A percentile compares a stretch with the other conserved stretches of the same genome.
Conservation (phyloP, 1,139 yeast species). For the Waltiozyma sp. region DNA sequence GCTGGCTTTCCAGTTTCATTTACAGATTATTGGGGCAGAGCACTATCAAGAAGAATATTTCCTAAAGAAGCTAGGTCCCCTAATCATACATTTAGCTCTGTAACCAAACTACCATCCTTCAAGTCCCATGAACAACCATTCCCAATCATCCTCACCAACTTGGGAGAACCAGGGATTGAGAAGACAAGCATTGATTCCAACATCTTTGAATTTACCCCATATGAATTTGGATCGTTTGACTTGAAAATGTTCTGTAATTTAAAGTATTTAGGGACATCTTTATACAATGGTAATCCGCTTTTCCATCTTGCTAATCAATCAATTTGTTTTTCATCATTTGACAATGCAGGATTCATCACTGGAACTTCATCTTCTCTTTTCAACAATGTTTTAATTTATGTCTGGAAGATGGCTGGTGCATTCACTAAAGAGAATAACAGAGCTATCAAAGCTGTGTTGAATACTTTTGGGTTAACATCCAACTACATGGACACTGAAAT, state of each 20-base stretch:
- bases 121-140: constrained; percentile 27
- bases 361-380: constrained; percentile 69
- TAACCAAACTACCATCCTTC: constrained; percentile 24
- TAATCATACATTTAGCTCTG: constrained; percentile 28
- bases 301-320: constrained; percentile 16
- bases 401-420: constrained; percentile 33
- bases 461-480: constrained; percentile 35
- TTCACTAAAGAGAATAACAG: constrained; percentile 28
- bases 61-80: constrained; percentile 27
- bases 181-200: constrained; percentile 17
- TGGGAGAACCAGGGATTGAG: constrained; percentile 25
- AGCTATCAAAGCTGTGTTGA: constrained; percentile 34
- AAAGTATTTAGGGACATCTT: constrained; percentile 41
- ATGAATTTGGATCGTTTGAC: constrained; percentile 66
- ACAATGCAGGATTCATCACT: constrained; percentile 61
- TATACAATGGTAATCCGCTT: constrained; percentile 25
- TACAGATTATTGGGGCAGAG: constrained; percentile 62
- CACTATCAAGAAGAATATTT: constrained; percentile 39
- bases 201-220: constrained; percentile 49
- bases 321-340: constrained; percentile 47
- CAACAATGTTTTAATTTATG: constrained; percentile 39
- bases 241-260: constrained; percentile 41
- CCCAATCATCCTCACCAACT: constrained; percentile 31
- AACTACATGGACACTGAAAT: constrained; percentile 11
- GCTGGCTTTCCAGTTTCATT: constrained; percentile 48